Percentiles rank a stretch among this genome's conserved stretches.
phyloP scores from a whole-genome alignment of 2,329 filamentous ascomycete genomes.

The Apiospora saccharicola region DNA sequence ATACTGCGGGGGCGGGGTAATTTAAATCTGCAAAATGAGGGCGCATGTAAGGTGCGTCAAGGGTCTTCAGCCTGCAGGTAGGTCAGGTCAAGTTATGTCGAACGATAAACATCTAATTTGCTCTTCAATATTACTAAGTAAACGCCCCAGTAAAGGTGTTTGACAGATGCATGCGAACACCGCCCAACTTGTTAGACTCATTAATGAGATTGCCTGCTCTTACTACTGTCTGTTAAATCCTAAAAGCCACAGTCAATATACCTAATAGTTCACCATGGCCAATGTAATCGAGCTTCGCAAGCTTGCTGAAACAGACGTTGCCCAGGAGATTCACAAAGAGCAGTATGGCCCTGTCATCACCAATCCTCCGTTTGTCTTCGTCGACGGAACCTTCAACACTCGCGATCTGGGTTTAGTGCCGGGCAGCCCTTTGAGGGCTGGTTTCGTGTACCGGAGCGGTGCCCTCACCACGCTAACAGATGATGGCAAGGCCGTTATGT shows the following conservation, averaged over 20 bases:
- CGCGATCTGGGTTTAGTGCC: constrained; percentile 58
- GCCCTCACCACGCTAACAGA: constrained; percentile 47
- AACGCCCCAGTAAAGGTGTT: neutral
- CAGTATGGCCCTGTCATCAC: constrained; percentile 46
- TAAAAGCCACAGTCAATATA: neutral
- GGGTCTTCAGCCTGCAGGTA: neutral
- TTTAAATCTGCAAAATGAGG: neutral
- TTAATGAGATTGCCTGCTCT: neutral
- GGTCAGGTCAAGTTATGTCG: neutral
- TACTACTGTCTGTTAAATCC: neutral
- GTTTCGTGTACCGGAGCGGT: constrained; percentile 56
- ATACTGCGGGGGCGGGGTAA: constrained; percentile 5
- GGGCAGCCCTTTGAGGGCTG: constrained; percentile 48
- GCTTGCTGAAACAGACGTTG: constrained; percentile 53
- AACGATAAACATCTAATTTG: neutral
- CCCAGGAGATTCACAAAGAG: constrained; percentile 46
- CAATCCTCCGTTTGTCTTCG: constrained; percentile 54
- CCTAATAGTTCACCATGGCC: constrained; percentile 33
- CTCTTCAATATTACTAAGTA: neutral
- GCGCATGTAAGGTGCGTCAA: neutral
- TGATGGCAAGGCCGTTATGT: constrained; percentile 47
- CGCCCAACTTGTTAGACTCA: neutral
- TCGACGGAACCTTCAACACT: constrained; percentile 58
- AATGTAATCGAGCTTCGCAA: constrained; percentile 41
- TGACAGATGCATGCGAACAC: neutral